Base-by-base conservation (phyloP, 495 filamentous ascomycete genomes). In the Terfezia claveryi region DNA sequence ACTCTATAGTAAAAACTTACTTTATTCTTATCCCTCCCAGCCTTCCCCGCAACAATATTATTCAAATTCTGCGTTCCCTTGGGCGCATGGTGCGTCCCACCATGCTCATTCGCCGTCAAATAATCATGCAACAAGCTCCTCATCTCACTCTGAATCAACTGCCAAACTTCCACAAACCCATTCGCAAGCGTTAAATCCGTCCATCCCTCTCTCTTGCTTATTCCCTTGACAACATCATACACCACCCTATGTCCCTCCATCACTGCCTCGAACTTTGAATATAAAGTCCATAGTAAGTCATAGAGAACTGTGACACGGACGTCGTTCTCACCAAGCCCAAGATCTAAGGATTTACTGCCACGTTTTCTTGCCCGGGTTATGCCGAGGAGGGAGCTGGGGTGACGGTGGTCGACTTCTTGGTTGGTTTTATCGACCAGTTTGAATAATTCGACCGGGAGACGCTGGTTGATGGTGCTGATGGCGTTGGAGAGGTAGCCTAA, bases 181-280 rank as follows among this genome's bases (percentile, higher is more conserved):
- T 62, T 59, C 50, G 58, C 59, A 38, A 60, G 53, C 37, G 57
- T 55, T 6, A 27, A 12, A 7, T 51, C 50, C 36, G 57, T 57
- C 10, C 84, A 72, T 8, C 74, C 74, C 56, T 94, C 84, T 41
- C 89, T 78, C 57, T 80, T 78, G 38, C 85, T 73, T 59, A 96
- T 85, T 0, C 79, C 83, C 46, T 77, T 78, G 57, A 94, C 77
- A 49, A 89, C 80, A 67, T 99, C 91, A 64, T 95, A 87, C 52
- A 96, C 75, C 2, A 93, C 84, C 51, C 91, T 82, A 62, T 99
- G 92, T 12, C 91, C 82, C 67, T 99, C 91, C 12, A 87, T 87
- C 58, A 99, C 94, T 14, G 92, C 80, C 64, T 95, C 91, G 62
- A 99, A 94, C 59, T 94, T 93, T 14, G 88, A 85, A 68, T 93